These are phyloP conservation scores for Nakaseomyces kungkrabaensis DNA, from an alignment of 1,139 yeast species.

Conservation along the genomic window DNA sequence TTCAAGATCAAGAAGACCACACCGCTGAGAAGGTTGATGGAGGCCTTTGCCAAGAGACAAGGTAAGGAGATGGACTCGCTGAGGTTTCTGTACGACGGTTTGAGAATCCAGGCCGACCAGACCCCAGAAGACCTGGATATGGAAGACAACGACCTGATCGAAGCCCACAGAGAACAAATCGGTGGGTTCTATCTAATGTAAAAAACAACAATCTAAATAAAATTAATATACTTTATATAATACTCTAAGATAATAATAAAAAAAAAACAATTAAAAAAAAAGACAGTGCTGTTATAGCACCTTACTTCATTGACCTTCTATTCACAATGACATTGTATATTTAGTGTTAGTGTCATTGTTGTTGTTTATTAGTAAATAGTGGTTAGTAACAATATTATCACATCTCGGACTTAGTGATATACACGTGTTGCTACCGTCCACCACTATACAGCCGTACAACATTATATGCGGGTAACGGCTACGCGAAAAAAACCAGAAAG, in stretches of 20 bases:
- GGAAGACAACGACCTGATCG: slow-evolving; percentile 93
- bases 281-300: no score
- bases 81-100: slow-evolving; percentile 89
- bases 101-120: slow-evolving; percentile 75
- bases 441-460: no score
- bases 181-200: slow-evolving; percentile 33
- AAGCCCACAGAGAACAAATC: slow-evolving; percentile 95
- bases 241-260: neutral
- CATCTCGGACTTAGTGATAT: no score
- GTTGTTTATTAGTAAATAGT: no score
- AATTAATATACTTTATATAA: neutral
- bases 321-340: no score
- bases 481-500: no score
- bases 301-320: no score
- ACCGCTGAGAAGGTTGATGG: slow-evolving; percentile 90
- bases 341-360: no score
- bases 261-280: neutral
- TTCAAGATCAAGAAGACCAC: slow-evolving; percentile 93
- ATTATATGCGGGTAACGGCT: no score
- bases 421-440: no score
- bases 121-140: slow-evolving; percentile 89
- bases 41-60: slow-evolving; percentile 95
- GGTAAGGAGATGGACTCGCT: slow-evolving; percentile 77
- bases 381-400: no score
- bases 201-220: neutral